Base-by-base conservation (phyloP, 768 basidiomycete genomes). In the Suillus weaverae region DNA sequence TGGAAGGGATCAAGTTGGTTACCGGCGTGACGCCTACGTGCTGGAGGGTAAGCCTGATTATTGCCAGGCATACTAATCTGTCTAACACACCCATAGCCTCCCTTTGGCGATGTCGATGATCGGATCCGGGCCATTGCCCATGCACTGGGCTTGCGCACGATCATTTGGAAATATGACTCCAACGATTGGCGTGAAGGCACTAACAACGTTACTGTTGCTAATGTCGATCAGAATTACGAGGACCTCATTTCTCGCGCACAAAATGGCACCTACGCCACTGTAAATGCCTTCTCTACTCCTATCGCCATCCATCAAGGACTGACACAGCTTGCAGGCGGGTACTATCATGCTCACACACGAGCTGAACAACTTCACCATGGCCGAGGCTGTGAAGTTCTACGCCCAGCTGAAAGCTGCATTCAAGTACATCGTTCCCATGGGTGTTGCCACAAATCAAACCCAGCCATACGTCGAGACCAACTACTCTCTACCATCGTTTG, bases 111-210 rank as follows among this genome's bases (percentile, higher is more conserved):
- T 64, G 78, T 89, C 22, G 92, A 94, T 50, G 88, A 89, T 75
- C 89, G 92, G 60, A 86, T 94, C 50, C 85, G 93, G 39, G 80
- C 84, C 41, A 89, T 94, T 63, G 86, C 89, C 3, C 72, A 86
- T 30, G 86, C 82, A 10, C 85, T 94, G 68, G 87, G 86, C 43
- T 78, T 94, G 18, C 84, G 83, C 14, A 90, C 90, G 3, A 81
- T 94, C 71, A 79, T 94, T 60, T 94, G 93, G 92, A 73, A 80
- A 68, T 86, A 83, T 65, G 87, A 90, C 69, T 84, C 87, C n/a
- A 78, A 82, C 44, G 92, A 95, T 74, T 93, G 91, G 91, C 83
- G 86, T 71, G 84, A 82, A 32, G 84, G 85, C 6, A 80, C 79
- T 2, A 81, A 79, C 4, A 76, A 76, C 41, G 68, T 82, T 51